Conservation (phyloP, 495 filamentous ascomycete genomes). For the Penicillium crystallinum region DNA sequence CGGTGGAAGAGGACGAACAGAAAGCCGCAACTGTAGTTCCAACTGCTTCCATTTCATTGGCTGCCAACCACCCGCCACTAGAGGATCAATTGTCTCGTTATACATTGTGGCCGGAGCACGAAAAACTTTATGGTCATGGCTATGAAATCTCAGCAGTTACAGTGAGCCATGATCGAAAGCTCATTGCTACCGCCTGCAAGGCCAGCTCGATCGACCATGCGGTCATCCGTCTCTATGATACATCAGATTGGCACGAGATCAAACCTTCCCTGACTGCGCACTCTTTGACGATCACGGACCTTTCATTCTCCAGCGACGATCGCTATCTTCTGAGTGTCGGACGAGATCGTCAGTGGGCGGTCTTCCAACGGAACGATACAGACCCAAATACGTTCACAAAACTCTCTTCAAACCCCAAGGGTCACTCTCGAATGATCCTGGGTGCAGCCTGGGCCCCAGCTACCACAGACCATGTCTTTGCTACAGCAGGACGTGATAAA, state of each 20-base stretch:
- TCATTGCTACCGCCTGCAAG: conserved; percentile 91
- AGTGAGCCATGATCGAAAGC: conserved; percentile 61
- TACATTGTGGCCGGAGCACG: conserved; percentile 90
- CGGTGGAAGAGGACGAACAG: conserved; percentile 41
- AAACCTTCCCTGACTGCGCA: conserved; percentile 77
- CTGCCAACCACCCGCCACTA: conserved; percentile 65
- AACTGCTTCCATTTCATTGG: conserved; percentile 25
- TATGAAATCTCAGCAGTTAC: conserved; percentile 93
- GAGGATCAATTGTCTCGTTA: conserved; percentile 87
- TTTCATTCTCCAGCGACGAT: conserved; percentile 76
- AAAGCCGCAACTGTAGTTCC: conserved; percentile 21
- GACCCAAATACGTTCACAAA: conserved; percentile 48
- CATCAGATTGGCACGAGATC: conserved; percentile 78
- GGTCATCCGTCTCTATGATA: conserved; percentile 87
- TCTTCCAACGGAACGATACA: conserved; percentile 54
- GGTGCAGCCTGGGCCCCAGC: conserved; percentile 74
- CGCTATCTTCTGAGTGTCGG: conserved; percentile 77
- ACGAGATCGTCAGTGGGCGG: conserved; percentile 82
- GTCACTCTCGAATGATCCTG: conserved; percentile 86
- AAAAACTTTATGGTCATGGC: conserved; percentile 98
- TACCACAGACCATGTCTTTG: conserved; percentile 51
- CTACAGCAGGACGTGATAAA: conserved; percentile 85
- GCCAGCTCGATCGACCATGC: conserved; percentile 91
- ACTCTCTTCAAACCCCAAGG: conserved; percentile 65
- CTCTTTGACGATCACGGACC: conserved; percentile 72